Percentiles rank a stretch among this genome's conserved stretches.
Conservation (phyloP, 306 rosid genomes). For the Ochetophila trinervis region DNA sequence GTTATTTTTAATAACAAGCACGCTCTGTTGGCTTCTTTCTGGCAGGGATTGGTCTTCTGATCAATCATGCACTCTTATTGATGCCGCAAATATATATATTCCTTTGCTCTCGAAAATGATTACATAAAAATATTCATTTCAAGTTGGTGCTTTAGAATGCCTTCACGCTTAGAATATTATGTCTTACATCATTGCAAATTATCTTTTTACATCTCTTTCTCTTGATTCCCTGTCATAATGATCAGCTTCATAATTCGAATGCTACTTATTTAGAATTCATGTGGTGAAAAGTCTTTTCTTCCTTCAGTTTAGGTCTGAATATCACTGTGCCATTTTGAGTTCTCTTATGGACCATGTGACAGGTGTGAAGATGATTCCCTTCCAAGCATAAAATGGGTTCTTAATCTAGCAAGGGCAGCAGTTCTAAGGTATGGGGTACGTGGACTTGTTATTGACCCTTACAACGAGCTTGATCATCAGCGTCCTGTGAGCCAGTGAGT, state of each 20-base stretch:
- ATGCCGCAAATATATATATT: too few relatives aligned
- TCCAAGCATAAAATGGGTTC: constrained; percentile 82
- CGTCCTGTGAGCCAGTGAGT: constrained; percentile 81
- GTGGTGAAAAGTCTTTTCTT: constrained; percentile 22
- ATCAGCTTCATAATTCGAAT: neutral
- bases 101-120: too few relatives aligned
- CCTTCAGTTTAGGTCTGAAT: constrained; percentile 2
- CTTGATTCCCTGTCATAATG: neutral
- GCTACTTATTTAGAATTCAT: constrained; percentile 1
- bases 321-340: constrained; percentile 12
- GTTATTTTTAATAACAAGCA: too few relatives aligned
- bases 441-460: constrained; percentile 98
- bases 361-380: constrained; percentile 94
- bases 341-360: constrained; percentile 24
- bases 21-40: too few relatives aligned
- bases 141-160: too few relatives aligned
- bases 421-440: constrained; percentile 89
- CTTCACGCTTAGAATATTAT: too few relatives aligned
- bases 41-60: too few relatives aligned
- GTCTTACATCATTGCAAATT: too few relatives aligned
- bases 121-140: too few relatives aligned
- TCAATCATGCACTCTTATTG: too few relatives aligned
- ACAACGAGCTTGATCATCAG: constrained; percentile 97
- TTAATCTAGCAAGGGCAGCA: constrained; percentile 82
- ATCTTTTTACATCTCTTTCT: too few relatives aligned